A percentile compares a stretch with the other conserved stretches of the same genome.
Conservation (phyloP, 2,329 filamentous ascomycete species). For the Mariannaea elegans region DNA sequence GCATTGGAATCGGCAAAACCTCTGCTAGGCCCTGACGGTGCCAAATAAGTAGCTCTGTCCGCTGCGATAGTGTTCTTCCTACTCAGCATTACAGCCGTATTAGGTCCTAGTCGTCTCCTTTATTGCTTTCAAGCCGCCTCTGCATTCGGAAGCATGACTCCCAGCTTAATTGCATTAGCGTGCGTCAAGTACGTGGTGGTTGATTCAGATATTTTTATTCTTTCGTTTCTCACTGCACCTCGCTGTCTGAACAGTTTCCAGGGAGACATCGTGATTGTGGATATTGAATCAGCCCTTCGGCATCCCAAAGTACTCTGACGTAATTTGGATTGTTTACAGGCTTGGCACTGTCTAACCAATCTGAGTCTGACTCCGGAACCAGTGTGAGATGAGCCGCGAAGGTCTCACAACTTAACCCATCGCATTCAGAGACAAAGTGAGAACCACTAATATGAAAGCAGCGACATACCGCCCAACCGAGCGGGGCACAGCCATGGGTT, state of each 20-base stretch:
- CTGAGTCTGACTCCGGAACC: neutral
- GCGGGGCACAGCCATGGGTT: conserved; percentile 76
- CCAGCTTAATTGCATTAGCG: conserved; percentile 75
- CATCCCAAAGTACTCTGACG: neutral
- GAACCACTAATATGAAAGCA: conserved; percentile 34
- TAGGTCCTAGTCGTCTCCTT: conserved; percentile 78
- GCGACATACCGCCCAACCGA: conserved; percentile 72
- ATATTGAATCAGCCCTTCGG: neutral
- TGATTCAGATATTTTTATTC: too few relatives aligned
- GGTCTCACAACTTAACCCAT: neutral
- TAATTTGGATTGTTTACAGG: neutral
- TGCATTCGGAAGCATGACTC: conserved; percentile 78
- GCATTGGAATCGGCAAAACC: too few relatives aligned
- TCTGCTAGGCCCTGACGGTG: too few relatives aligned
- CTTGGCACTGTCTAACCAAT: neutral
- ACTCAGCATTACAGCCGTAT: conserved; percentile 76
- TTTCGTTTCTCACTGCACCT: too few relatives aligned
- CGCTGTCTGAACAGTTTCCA: too few relatives aligned
- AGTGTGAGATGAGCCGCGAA: neutral
- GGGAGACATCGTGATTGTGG: too few relatives aligned
- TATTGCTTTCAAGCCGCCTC: conserved; percentile 77
- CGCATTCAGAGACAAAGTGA: neutral
- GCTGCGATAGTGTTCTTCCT: conserved; percentile 71
- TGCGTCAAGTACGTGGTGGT: conserved; percentile 69
- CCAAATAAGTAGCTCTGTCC: conserved; percentile 52